These are phyloP conservation scores for Xylariomycetidae sp. DNA, from an alignment of 2,329 filamentous ascomycete genomes.

Conservation along the genomic window DNA sequence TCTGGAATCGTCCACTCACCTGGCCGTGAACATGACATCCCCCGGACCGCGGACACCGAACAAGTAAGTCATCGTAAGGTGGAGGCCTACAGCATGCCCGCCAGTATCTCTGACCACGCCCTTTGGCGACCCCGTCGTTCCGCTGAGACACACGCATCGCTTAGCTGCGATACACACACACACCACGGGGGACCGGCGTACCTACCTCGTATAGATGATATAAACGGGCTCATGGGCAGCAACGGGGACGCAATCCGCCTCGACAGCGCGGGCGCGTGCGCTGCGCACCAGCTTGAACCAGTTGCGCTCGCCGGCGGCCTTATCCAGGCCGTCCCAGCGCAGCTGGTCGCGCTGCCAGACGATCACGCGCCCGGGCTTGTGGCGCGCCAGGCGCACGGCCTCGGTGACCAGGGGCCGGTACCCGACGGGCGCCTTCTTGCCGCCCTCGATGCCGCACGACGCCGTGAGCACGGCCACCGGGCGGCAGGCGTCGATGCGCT, in stretches of 20 bases:
- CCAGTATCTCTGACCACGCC: slow-evolving; percentile 70
- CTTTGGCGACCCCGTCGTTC: slow-evolving; percentile 68
- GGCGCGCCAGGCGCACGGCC: slow-evolving; percentile 58
- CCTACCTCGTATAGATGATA: slow-evolving; percentile 60
- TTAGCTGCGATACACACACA: background rate
- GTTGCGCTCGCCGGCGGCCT: slow-evolving; percentile 62
- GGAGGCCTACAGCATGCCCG: slow-evolving; percentile 79
- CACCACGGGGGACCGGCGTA: background rate
- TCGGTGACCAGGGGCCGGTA: slow-evolving; percentile 74
- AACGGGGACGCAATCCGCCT: slow-evolving; percentile 70
- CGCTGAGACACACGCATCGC: slow-evolving; percentile 33
- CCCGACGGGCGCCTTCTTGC: slow-evolving; percentile 69
- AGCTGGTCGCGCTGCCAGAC: slow-evolving; percentile 80
- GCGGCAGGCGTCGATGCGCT: slow-evolving; percentile 77
- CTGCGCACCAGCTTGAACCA: slow-evolving; percentile 75
- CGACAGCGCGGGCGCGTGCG: slow-evolving; percentile 59
- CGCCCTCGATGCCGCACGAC: slow-evolving; percentile 85
- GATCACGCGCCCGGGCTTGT: slow-evolving; percentile 68
- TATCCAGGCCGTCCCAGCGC: slow-evolving; percentile 65
- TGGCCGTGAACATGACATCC: slow-evolving; percentile 51
- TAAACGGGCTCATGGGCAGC: slow-evolving; percentile 76
- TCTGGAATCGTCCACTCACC: slow-evolving; percentile 36
- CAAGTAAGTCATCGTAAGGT: slow-evolving; percentile 74
- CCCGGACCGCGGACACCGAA: slow-evolving; percentile 65
- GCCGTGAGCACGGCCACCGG: slow-evolving; percentile 77